These are phyloP conservation scores for Tolypocladium tropicale DNA, from an alignment of 2,329 filamentous ascomycete genomes.

Conservation along the genomic window DNA sequence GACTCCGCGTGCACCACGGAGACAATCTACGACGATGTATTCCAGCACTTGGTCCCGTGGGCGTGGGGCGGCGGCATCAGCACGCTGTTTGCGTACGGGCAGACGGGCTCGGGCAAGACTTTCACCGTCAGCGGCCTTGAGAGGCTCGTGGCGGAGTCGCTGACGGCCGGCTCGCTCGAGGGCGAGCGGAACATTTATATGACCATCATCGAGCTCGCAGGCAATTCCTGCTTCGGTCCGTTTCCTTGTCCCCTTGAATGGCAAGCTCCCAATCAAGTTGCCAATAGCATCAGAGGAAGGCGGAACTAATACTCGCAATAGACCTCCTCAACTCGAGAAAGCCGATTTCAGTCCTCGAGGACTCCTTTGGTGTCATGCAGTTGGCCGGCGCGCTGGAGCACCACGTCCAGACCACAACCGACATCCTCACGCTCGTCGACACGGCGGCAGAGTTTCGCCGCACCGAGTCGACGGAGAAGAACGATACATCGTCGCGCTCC, in stretches of 20 bases:
- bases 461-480: slow-evolving; percentile 33
- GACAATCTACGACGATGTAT: slow-evolving; percentile 28
- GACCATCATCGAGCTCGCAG: slow-evolving; percentile 28
- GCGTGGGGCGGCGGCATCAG: slow-evolving; percentile 35
- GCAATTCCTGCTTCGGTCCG: slow-evolving; percentile 21
- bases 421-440: slow-evolving; percentile 23
- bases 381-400: slow-evolving; percentile 32
- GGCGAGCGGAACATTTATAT: slow-evolving; percentile 21
- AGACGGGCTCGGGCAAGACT: slow-evolving; percentile 39
- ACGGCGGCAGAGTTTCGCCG: slow-evolving; percentile 26
- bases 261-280: accelerated
- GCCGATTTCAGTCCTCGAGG: slow-evolving; percentile 32
- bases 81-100: slow-evolving; percentile 39
- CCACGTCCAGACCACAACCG: slow-evolving; percentile 15
- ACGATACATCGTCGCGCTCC: slow-evolving; percentile 36
- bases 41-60: slow-evolving; percentile 31
- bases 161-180: slow-evolving; percentile 16
- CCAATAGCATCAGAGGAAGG: not conserved
- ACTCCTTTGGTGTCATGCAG: slow-evolving; percentile 32
- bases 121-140: slow-evolving; percentile 32
- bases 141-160: slow-evolving; percentile 24
- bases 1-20: slow-evolving; percentile 22
- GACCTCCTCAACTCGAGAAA: slow-evolving; percentile 32
- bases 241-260: not conserved
- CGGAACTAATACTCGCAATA: not conserved